These are phyloP conservation scores for Lachnellula suecica DNA, from an alignment of 2,329 filamentous ascomycete genomes.

Conservation along the genomic window DNA sequence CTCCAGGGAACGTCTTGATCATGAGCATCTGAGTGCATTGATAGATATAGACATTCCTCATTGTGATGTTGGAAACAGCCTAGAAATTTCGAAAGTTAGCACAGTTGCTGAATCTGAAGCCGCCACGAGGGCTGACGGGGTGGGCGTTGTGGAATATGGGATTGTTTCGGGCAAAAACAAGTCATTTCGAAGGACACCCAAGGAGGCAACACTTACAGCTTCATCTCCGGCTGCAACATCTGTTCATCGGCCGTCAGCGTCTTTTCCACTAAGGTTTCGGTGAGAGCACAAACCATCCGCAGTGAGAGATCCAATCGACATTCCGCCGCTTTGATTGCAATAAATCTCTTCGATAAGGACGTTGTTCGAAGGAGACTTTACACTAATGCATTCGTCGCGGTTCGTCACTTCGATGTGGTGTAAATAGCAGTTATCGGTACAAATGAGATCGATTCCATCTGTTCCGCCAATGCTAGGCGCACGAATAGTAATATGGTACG, in stretches of 20 bases:
- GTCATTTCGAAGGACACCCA: too few relatives aligned
- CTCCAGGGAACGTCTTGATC: slow-evolving; percentile 40
- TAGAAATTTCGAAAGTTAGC: too few relatives aligned
- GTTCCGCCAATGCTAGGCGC: slow-evolving; percentile 37
- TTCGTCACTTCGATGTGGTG: slow-evolving; percentile 39
- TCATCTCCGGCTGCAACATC: neutral
- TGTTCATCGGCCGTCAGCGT: neutral
- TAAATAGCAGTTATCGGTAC: slow-evolving; percentile 36
- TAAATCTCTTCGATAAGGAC: slow-evolving; percentile 36
- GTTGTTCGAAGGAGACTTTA: slow-evolving; percentile 38
- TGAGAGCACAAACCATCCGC: slow-evolving; percentile 12
- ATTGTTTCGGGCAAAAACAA: too few relatives aligned
- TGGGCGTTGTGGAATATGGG: too few relatives aligned
- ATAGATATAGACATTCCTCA: slow-evolving; percentile 36
- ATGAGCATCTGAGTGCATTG: slow-evolving; percentile 37
- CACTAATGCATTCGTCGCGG: slow-evolving; percentile 38
- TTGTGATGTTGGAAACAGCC: slow-evolving; percentile 19
- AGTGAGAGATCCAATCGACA: slow-evolving; percentile 36
- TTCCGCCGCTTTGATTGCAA: slow-evolving; percentile 38
- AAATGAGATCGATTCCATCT: slow-evolving; percentile 37
- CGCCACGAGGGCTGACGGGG: too few relatives aligned
- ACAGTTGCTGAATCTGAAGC: slow-evolving; percentile 5
- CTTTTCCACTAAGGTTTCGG: neutral
- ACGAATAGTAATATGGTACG: slow-evolving; percentile 38
- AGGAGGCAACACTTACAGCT: too few relatives aligned